Evolutionary conservation across 805 yeast genomes (phyloP).

Genomic region (Hanseniaspora lachancei): DNA sequence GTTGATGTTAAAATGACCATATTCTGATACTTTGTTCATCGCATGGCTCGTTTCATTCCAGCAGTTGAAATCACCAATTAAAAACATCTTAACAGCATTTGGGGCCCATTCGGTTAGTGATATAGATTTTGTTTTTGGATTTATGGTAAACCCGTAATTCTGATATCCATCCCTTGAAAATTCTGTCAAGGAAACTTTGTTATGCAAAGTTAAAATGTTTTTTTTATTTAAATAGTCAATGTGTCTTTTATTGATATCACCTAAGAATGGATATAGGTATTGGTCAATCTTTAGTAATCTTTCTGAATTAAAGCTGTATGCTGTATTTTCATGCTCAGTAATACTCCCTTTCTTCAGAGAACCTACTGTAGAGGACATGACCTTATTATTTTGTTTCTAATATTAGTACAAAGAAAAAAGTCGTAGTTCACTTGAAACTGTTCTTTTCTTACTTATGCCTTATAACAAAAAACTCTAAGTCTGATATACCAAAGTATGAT

Average conservation of each 20-base stretch:
- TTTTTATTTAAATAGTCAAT: constrained; percentile 37
- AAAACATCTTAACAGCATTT: constrained; percentile 56
- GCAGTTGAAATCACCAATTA: constrained; percentile 85
- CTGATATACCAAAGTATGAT: too few relatives aligned
- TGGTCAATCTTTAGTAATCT: constrained; percentile 46
- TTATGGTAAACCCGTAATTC: constrained; percentile 62
- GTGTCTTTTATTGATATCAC: constrained; percentile 50
- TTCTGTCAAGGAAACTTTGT: constrained; percentile 37
- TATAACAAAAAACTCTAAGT: too few relatives aligned
- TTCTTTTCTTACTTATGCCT: too few relatives aligned
- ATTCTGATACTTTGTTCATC: constrained; percentile 43
- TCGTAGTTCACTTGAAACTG: too few relatives aligned
- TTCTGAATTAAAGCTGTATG: neutral
- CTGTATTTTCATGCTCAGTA: neutral
- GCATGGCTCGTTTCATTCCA: constrained; percentile 55
- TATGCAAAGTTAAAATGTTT: constrained; percentile 30
- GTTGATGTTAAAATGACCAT: constrained; percentile 54
- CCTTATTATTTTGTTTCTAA: too few relatives aligned
- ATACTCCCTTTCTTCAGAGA: neutral
- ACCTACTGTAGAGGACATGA: neutral
- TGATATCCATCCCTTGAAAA: constrained; percentile 65
- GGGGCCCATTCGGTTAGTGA: constrained; percentile 81
- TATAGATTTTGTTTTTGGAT: constrained; percentile 38
- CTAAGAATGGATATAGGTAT: constrained; percentile 67
- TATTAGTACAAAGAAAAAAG: too few relatives aligned